These are phyloP conservation scores for Talaromyces nanjingensis DNA, from an alignment of 495 filamentous ascomycete species.

Conservation along the genomic window DNA sequence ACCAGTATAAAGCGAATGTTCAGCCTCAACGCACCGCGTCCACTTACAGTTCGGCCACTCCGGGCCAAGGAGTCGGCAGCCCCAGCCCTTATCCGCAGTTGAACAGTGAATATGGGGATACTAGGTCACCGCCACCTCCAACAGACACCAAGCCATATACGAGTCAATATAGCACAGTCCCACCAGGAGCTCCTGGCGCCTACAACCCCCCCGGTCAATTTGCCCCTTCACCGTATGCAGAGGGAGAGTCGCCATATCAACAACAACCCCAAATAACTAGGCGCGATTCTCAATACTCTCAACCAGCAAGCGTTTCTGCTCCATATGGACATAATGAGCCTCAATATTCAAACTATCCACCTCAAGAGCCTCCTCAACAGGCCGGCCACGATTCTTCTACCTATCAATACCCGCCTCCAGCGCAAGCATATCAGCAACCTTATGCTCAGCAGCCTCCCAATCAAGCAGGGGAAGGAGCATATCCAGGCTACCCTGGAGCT, in stretches of 20 bases:
- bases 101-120: constrained; percentile 18
- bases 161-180: constrained; percentile 14
- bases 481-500: constrained; percentile 32
- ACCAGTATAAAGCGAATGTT: constrained; percentile 22
- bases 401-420: constrained; percentile 20
- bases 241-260: constrained; percentile 26
- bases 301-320: constrained; percentile 7
- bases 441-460: constrained; percentile 37
- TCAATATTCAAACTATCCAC: constrained; percentile 22
- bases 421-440: constrained; percentile 26
- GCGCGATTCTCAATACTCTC: constrained; percentile 27
- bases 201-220: constrained; percentile 18
- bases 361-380: constrained; percentile 24
- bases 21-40: constrained; percentile 12
- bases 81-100: constrained; percentile 15
- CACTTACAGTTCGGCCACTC: constrained; percentile 21
- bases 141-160: constrained; percentile 13
- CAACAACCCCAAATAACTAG: constrained; percentile 18
- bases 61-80: constrained; percentile 11
- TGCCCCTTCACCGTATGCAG: constrained; percentile 18
- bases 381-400: constrained; percentile 19
- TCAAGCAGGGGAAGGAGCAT: constrained; percentile 34
- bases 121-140: constrained; percentile 17
- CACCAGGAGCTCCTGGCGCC: constrained; percentile 23
- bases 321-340: constrained; percentile 18